Conservation (phyloP, 2,329 filamentous ascomycete species). For the Aspergillus luchuensis region DNA sequence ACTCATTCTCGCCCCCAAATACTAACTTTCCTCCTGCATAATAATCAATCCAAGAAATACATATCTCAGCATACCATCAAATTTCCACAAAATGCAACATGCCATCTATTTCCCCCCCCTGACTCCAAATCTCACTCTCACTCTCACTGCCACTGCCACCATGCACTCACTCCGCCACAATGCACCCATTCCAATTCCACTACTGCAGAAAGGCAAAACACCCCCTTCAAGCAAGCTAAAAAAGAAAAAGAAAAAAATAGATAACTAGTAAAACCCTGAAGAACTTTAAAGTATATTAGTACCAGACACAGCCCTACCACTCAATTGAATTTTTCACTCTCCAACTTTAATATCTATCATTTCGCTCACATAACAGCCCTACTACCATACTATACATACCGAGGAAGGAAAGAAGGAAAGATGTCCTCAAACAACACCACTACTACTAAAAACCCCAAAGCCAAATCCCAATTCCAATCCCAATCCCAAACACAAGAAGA, state of each 20-base stretch:
- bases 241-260: no score
- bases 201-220: neutral
- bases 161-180: slow-evolving; percentile 12
- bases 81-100: neutral
- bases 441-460: neutral
- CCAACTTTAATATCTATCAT: no score
- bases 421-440: slow-evolving; percentile 1
- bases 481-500: slow-evolving; percentile 34
- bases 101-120: neutral
- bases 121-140: neutral
- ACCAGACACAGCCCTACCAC: neutral
- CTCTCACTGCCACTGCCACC: slow-evolving; percentile 1
- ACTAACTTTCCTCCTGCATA: neutral
- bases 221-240: neutral
- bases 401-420: neutral
- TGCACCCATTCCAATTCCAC: neutral
- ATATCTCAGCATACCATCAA: neutral
- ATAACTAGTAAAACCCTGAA: no score
- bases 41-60: no score
- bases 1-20: neutral
- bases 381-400: no score
- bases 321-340: neutral
- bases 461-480: neutral
- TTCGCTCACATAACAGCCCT: neutral
- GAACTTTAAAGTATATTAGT: no score